Base-by-base conservation (phyloP, 31 red algal genomes). In the Asparagopsis taxiformis region DNA sequence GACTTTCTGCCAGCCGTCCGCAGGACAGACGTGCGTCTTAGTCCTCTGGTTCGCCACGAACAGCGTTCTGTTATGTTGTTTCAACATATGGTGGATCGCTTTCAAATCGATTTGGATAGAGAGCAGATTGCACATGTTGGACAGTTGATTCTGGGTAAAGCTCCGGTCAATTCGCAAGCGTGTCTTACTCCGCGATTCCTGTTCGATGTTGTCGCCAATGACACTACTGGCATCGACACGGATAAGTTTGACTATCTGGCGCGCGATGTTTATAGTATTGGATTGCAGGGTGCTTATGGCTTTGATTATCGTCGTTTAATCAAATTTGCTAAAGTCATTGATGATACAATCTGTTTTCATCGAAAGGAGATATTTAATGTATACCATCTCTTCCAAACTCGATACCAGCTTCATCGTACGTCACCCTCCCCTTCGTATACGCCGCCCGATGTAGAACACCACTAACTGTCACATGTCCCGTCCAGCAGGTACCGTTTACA, bases 231-330 rank as follows among this genome's bases (percentile, higher is more conserved):
- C 24, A 78, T 96, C 29, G 97, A 99, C 65, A 87, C 88, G 1
- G 97, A 99, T 59, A 96, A 96, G 68, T 87, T 99, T 33, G 97
- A 99, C 73, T 99, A 99, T 71, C 60, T 99, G 11, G 77, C 90
- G 8, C 71, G 97, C 49, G 93, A 96, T 59, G 80, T 75, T n/a
- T 76, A 86, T 48, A 78, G 77, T 49, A 48, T 79, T 30, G 85
- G 74, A 3, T 77, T 93, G 31, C 81, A 74, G 30, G 56, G 91
- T 16, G 71, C 81, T n/a, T 88, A 77, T 50, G 92, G 92, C 39
- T 93, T 99, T 87, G 97, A 99, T 65, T 61, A 76, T 68, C 70
- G 77, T 24, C 73, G 96, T 6, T 65, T 95, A 35, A 95, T 93
- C 23, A 65, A 65, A 48, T 93, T 84, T 73, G 85, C 90, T 46